A percentile compares a stretch with the other conserved stretches of the same genome.
These are phyloP conservation scores for Spathaspora sp. DNA, from an alignment of 805 yeast genomes.

Conservation along the genomic window DNA sequence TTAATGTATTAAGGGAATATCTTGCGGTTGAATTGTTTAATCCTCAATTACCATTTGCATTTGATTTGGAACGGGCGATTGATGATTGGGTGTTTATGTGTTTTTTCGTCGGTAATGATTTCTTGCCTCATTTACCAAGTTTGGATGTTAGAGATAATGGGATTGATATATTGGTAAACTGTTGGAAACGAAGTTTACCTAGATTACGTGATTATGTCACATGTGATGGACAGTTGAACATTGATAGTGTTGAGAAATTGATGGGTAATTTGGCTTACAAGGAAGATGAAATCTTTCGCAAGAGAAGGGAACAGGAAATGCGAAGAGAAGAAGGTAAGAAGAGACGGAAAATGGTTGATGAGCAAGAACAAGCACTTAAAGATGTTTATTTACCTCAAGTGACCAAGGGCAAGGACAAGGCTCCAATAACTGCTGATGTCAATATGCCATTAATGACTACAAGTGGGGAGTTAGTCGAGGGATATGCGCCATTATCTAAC, in stretches of 20 bases:
- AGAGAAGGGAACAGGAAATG: slow-evolving; percentile 63
- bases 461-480: slow-evolving; percentile 68
- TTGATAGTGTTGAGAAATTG: slow-evolving; percentile 72
- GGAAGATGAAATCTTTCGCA: slow-evolving; percentile 76
- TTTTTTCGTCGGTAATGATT: slow-evolving; percentile 98
- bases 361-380: slow-evolving; percentile 43
- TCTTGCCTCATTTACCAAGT: slow-evolving; percentile 92
- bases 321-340: slow-evolving; percentile 64
- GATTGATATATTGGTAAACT: slow-evolving; percentile 70
- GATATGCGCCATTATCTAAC: slow-evolving; percentile 60
- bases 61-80: slow-evolving; percentile 90
- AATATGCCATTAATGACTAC: slow-evolving; percentile 77
- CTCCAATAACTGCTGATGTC: slow-evolving; percentile 64
- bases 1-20: slow-evolving; percentile 83
- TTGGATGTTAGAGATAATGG: slow-evolving; percentile 94
- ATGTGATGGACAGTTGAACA: slow-evolving; percentile 79
- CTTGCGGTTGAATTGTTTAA: slow-evolving; percentile 75
- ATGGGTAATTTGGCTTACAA: slow-evolving; percentile 61
- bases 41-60: slow-evolving; percentile 65
- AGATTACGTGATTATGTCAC: slow-evolving; percentile 74
- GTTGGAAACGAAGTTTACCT: slow-evolving; percentile 80
- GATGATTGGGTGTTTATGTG: slow-evolving; percentile 99
- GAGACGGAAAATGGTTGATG: slow-evolving; percentile 48
- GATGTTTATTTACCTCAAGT: slow-evolving; percentile 48
- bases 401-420: slow-evolving; percentile 72